phyloP scores from a whole-genome alignment of 495 filamentous ascomycete species.

The Talaromyces trachyspermus region DNA sequence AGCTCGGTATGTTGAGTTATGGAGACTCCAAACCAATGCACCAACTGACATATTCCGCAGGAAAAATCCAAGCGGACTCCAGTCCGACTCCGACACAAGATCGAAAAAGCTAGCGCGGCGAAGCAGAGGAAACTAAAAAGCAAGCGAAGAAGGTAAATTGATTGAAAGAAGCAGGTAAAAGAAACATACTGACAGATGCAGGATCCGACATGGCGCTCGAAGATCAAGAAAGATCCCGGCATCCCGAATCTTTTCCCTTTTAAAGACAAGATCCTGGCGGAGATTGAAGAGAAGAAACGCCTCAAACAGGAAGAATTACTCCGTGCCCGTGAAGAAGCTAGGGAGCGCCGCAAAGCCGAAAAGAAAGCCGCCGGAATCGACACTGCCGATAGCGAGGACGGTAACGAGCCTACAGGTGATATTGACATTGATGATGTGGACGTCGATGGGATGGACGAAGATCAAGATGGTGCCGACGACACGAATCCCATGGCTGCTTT shows the following conservation, averaged over 20 bases:
- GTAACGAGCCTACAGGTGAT: conserved; percentile 40
- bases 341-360: conserved; percentile 47
- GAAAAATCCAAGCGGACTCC: conserved; percentile 90
- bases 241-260: conserved; percentile 97
- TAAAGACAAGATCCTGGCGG: conserved; percentile 88
- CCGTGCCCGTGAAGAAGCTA: conserved; percentile 63
- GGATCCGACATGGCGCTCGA: conserved; percentile 91
- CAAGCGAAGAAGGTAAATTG: conserved; percentile 64
- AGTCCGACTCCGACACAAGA: conserved; percentile 86
- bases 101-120: conserved; percentile 83
- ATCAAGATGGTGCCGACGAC: conserved; percentile 53
- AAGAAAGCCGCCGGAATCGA: conserved; percentile 29
- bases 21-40: too few species aligned
- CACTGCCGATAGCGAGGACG: conserved; percentile 31
- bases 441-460: conserved; percentile 46
- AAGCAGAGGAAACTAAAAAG: conserved; percentile 88
- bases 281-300: conserved; percentile 83
- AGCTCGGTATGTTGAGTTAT: conserved; percentile 35
- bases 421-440: conserved; percentile 31
- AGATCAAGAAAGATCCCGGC: conserved; percentile 91
- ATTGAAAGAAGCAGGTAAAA: background rate
- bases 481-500: conserved; percentile 90
- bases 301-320: conserved; percentile 72
- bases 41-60: conserved; percentile 33
- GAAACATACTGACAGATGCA: conserved; percentile 17